Percentiles rank a stretch among this genome's conserved stretches.
Evolutionary conservation across 2,329 filamentous ascomycete genomes (phyloP).

Genomic region (Aspergillus alliaceus): DNA sequence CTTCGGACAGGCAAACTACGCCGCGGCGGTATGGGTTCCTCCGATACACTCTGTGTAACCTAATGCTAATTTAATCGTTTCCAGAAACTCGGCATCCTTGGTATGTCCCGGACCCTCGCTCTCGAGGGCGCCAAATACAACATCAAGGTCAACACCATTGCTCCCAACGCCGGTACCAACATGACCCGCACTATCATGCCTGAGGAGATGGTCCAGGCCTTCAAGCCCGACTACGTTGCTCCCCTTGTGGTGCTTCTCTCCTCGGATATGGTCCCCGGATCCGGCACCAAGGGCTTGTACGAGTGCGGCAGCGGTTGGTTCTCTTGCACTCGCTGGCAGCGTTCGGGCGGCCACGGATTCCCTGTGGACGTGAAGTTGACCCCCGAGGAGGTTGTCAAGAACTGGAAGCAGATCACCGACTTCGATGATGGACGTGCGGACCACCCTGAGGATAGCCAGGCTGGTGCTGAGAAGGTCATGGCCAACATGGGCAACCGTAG

Average conservation of each 20-base stretch:
- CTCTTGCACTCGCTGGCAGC: slow-evolving; percentile 91
- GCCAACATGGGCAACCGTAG: slow-evolving; percentile 81
- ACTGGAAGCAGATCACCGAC: slow-evolving; percentile 76
- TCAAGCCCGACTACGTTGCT: slow-evolving; percentile 98
- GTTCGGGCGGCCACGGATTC: slow-evolving; percentile 86
- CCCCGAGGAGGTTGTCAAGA: slow-evolving; percentile 76
- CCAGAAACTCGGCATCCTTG: slow-evolving; percentile 87
- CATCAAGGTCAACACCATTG: slow-evolving; percentile 97
- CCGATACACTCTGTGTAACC: background rate
- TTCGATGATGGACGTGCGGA: slow-evolving; percentile 88
- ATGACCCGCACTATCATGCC: slow-evolving; percentile 95
- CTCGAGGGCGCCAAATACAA: slow-evolving; percentile 96
- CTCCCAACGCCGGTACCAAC: slow-evolving; percentile 91
- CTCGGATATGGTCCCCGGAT: slow-evolving; percentile 80
- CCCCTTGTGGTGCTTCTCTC: slow-evolving; percentile 86
- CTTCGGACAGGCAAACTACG: slow-evolving; percentile 98
- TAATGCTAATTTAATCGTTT: slow-evolving; percentile 6
- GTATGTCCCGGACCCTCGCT: slow-evolving; percentile 89
- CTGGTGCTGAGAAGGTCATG: slow-evolving; percentile 76
- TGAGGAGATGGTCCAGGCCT: slow-evolving; percentile 95
- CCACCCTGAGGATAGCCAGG: slow-evolving; percentile 75
- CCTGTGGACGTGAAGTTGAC: slow-evolving; percentile 79
- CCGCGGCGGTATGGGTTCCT: slow-evolving; percentile 69
- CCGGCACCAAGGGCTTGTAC: slow-evolving; percentile 82
- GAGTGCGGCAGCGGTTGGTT: slow-evolving; percentile 96